Evolutionary conservation across 257 asterid genomes (phyloP), one percentile per base, ranked within the genome.

Genomic region (Buddleja alternifolia): DNA sequence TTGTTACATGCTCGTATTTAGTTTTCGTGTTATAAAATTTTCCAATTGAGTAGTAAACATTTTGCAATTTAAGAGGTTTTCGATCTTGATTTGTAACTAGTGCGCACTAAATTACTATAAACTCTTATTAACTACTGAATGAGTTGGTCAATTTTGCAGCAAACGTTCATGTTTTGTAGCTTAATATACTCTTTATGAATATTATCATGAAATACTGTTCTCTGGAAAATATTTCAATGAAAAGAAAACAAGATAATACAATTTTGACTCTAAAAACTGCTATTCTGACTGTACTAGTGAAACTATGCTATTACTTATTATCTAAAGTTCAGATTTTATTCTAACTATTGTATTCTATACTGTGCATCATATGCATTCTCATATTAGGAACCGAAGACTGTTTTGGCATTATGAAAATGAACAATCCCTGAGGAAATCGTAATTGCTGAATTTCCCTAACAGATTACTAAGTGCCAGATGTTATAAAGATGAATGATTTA

Each of bases 1-100:
- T 36, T 2, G 1, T 19, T 23, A 10, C 60, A n/a, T 74, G 23
- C 52, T 72, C 53, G 40, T 40, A 8, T 65, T 52, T 36, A 57
- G 14, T 69, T n/a, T n/a, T n/a, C n/a, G n/a, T n/a, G n/a, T n/a
- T n/a, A n/a, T n/a, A n/a, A n/a, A n/a, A n/a, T n/a, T n/a, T 29
- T 29, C 34, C 34, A 29, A 29, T 29, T 29, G 34, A 29, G 5
- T 1, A 25, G 50, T 57, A 25, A n/a, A 4, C 5, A 17, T 16
- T 16, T 42, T 24, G 56, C 42, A 0, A 19, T 20, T 61, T 54
- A 10, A 53, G 8, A 15, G 20, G 44, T 66, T 46, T 62, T 44
- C 12, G 41, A 42, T 62, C 25, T 24, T 62, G 37, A 41, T 41
- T 6, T 62, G 46, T 29, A 64, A 32, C n/a, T n/a, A 3, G 7